Evolutionary conservation across 2,329 filamentous ascomycete species (phyloP), one percentile per base, ranked within the genome.

Genomic region (Grosmannia penicillata): DNA sequence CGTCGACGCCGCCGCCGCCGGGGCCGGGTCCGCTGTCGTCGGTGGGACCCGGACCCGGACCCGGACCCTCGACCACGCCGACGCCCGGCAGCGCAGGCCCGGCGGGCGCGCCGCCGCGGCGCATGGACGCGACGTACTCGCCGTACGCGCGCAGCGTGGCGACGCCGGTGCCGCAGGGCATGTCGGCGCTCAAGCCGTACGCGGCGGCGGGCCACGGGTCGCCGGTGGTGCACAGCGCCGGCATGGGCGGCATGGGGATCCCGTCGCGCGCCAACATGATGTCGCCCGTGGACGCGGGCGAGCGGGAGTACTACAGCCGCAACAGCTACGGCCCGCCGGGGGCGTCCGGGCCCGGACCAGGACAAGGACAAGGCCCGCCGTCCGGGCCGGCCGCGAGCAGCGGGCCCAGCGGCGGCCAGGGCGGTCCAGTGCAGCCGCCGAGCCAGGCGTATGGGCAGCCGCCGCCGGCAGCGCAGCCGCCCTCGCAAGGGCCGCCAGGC

Each of bases 181-280:
- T 75, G 56, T 68, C 70, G 15, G 57, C 69, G 5, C 55, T 75
- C 37, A 75, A 75, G 52, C 68, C 70, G 5, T 56, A 54, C 41
- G 29, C 38, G 18, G 35, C 48, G 3, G 58, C 62, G 4, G 65
- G 63, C 36, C 57, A 59, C 7, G 61, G 65, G 31, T 72, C 71
- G 5, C 68, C 70, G 8, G 65, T 68, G 42, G 46, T 64, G 8
- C 63, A 65, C 42, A 62, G 66, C 37, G 9, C 36, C 40, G 19
- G 54, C 57, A 5, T 60, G 66, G n/a, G 18, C 24, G n/a, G 11
- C 32, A 8, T 17, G 22, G 5, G 8, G 68, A 22, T 51, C 58
- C 8, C 11, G 14, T 30, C 28, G 14, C 15, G n/a, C 17, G 17
- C 19, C 18, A 56, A 60, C 9, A 62, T 69, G 45, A 56, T 57